Evolutionary conservation across 2,329 filamentous ascomycete genomes (phyloP).

Genomic region (Nothophoma quercina): DNA sequence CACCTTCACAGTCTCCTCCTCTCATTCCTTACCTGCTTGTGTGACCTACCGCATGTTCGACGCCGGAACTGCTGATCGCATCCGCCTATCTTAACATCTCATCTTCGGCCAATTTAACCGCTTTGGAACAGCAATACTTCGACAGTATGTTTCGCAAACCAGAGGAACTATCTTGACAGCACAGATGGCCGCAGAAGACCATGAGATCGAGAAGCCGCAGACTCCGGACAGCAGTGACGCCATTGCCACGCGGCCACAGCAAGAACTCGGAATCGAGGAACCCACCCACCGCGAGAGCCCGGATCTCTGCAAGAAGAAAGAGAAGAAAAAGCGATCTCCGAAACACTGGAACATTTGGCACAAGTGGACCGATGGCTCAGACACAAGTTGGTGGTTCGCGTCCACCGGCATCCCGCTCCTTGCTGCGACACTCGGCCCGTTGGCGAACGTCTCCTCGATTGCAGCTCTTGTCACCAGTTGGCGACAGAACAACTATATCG

Average conservation of each 20-base stretch:
- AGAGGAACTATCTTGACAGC: constrained; percentile 1
- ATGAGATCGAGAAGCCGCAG: constrained; percentile 3
- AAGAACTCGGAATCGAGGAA: background rate
- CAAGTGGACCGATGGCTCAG: constrained; percentile 10
- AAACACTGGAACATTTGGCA: constrained; percentile 3
- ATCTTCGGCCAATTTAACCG: background rate
- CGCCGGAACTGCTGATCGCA: too few relatives aligned
- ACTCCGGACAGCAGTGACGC: background rate
- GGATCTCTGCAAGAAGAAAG: too few relatives aligned
- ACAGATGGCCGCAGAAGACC: background rate
- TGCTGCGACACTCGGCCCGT: constrained; percentile 82
- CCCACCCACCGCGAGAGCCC: too few relatives aligned
- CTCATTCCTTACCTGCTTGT: background rate
- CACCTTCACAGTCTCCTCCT: background rate
- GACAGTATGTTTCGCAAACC: too few relatives aligned
- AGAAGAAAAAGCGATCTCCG: too few relatives aligned
- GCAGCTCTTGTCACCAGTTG: constrained; percentile 83
- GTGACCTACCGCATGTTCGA: too few relatives aligned
- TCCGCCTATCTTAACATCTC: too few relatives aligned
- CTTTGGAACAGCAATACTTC: too few relatives aligned
- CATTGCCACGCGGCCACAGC: background rate
- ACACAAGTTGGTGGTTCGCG: constrained; percentile 49
- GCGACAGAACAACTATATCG: constrained; percentile 66
- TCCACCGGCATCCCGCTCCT: constrained; percentile 63
- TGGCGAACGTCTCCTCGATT: constrained; percentile 88